Evolutionary conservation across 306 rosid genomes (phyloP).

Genomic region (Notholithocarpus densiflorus): DNA sequence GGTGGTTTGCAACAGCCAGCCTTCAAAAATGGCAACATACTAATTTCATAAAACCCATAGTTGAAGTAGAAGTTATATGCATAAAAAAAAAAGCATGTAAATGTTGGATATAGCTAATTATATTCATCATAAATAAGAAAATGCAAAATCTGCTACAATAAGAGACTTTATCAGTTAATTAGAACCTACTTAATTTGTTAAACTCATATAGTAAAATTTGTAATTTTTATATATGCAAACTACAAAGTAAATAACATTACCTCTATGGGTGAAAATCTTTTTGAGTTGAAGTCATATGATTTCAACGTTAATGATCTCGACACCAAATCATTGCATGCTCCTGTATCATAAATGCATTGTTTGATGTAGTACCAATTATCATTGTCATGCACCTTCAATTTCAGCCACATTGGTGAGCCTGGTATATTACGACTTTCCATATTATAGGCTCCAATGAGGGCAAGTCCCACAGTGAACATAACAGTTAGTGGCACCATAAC

Average conservation of each 20-base stretch:
- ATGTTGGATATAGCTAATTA: background rate
- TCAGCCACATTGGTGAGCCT: constrained; percentile 33
- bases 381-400: constrained; percentile 2
- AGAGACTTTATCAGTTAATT: no score
- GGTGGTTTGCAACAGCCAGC: constrained; percentile 35
- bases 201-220: no score
- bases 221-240: no score
- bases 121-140: background rate
- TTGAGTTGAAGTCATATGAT: constrained; percentile 14
- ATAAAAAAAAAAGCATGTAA: no score
- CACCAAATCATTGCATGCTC: constrained; percentile 19
- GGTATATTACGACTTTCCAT: constrained; percentile 18
- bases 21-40: background rate
- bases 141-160: no score
- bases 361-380: constrained; percentile 20
- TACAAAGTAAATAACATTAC: background rate
- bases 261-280: constrained; percentile 19
- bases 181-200: no score
- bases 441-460: constrained; percentile 15
- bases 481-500: constrained; percentile 22
- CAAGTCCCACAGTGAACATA: constrained; percentile 25
- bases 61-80: background rate
- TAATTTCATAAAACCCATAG: background rate
- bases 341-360: constrained; percentile 18
- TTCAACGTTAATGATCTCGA: constrained; percentile 12